Base-by-base conservation (phyloP, 2,329 filamentous ascomycete genomes). In the Cladosporium austrohemisphaericum region DNA sequence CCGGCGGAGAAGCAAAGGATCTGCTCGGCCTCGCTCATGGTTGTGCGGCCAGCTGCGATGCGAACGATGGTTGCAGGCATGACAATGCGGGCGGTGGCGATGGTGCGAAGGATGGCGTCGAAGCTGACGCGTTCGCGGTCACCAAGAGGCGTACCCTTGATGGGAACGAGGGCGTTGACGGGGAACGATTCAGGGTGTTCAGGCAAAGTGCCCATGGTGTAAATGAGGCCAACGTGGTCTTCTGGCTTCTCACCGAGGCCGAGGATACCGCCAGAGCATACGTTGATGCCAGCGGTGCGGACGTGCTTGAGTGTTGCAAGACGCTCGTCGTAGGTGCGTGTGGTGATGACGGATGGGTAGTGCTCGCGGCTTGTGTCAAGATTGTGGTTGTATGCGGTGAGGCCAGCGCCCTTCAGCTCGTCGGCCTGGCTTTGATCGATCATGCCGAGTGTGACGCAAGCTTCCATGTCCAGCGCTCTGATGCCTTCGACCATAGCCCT, bases 341-440 rank as follows among this genome's bases (percentile, higher is more conserved):
- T 95, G 1, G 88, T 86, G 68, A 95, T 95, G 60, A 95, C 79
- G 31, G 77, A 84, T 0, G 90, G 88, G 64, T 95, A 95, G 68
- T 89, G 89, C 71, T 95, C 90, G 58, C 90, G 80, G 49, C 84
- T 89, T 1, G 90, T 95, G 70, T 95, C 90, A 56, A 95, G 78
- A 65, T 95, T 95, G 76, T 95, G 90, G 71, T 95, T 95, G 71
- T 95, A 95, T 0, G 90, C 90, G 13, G 90, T 95, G 60, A 95
- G 71, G 0, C 90, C 90, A 0, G 89, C 90, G 2, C 82, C 81
- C 65, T 89, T 90, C 56, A 95, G 78, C 71, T 93, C 86, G 62
- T 80, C 79, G 22, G 90, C 90, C 73, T 50, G 48, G 41, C 54
- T 56, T 49, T 65, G 59, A 67, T 95, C 88, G 60, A 95, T 89